These are phyloP conservation scores for Vigna angularis DNA, from an alignment of 306 rosid species.

Conservation along the genomic window DNA sequence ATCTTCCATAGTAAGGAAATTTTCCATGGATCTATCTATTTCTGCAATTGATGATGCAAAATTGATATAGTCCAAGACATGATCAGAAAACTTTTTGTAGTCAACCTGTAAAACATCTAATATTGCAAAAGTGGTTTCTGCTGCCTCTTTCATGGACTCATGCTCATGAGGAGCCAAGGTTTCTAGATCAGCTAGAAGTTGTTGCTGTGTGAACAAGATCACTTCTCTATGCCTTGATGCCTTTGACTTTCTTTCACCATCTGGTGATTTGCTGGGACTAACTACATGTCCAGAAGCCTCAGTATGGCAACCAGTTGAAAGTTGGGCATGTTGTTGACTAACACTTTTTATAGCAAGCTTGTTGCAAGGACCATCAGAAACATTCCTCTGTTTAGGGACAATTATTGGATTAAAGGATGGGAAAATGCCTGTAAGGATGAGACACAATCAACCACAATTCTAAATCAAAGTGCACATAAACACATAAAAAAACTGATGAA, in stretches of 20 bases:
- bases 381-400: constrained; percentile 28
- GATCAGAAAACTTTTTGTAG: constrained; percentile 37
- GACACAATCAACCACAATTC: not conserved
- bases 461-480: constrained; percentile 9
- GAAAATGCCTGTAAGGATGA: constrained; percentile 37
- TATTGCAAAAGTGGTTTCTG: constrained; percentile 27
- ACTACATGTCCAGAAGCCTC: constrained; percentile 24
- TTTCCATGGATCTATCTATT: constrained; percentile 35
- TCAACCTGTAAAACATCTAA: constrained; percentile 27
- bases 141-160: constrained; percentile 44
- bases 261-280: not conserved
- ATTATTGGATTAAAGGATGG: constrained; percentile 34
- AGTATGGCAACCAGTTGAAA: not conserved
- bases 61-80: constrained; percentile 45
- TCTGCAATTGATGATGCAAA: constrained; percentile 25
- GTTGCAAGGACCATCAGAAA: constrained; percentile 10
- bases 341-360: constrained; percentile 15
- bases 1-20: constrained; percentile 37
- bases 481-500: constrained; percentile 3
- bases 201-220: not conserved
- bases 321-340: not conserved
- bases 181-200: constrained; percentile 39
- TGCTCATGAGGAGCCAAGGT: constrained; percentile 33
- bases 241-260: constrained; percentile 28
- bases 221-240: constrained; percentile 11